Percentiles rank a stretch among this genome's conserved stretches.
phyloP scores from a whole-genome alignment of 2,329 filamentous ascomycete genomes.

The Neopestalotiopsis sp. region DNA sequence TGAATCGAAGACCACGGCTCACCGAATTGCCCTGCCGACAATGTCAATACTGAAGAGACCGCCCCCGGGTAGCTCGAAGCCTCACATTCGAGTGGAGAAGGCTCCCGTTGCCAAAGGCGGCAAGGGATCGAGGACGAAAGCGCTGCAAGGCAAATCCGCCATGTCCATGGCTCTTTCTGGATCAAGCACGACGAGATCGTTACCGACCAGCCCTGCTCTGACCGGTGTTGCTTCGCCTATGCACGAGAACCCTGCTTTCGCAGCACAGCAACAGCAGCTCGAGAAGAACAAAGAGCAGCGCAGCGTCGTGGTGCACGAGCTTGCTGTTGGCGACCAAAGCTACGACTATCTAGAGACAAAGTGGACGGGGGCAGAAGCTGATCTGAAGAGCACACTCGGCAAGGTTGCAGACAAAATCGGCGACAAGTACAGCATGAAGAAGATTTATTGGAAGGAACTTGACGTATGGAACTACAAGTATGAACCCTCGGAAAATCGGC shows the following conservation, averaged over 20 bases:
- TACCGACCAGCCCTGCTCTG: slow-evolving; percentile 62
- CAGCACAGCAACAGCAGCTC: slow-evolving; percentile 56
- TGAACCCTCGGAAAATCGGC: slow-evolving; percentile 55
- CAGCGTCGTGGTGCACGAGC: slow-evolving; percentile 63
- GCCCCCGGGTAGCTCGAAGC: slow-evolving; percentile 21
- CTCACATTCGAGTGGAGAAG: slow-evolving; percentile 29
- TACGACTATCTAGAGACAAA: slow-evolving; percentile 55
- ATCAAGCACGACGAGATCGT: slow-evolving; percentile 44
- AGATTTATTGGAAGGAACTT: slow-evolving; percentile 66
- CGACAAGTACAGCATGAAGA: slow-evolving; percentile 62
- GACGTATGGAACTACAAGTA: slow-evolving; percentile 70
- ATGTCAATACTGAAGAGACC: slow-evolving; percentile 56
- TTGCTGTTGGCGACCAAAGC: slow-evolving; percentile 60
- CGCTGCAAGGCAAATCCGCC: slow-evolving; percentile 39
- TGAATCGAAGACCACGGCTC: slow-evolving; percentile 51
- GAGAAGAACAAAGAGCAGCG: slow-evolving; percentile 61
- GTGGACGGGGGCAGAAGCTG: slow-evolving; percentile 58
- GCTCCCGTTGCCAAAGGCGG: slow-evolving; percentile 32
- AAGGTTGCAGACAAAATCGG: slow-evolving; percentile 60
- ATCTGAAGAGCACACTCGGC: slow-evolving; percentile 58
- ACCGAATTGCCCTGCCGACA: slow-evolving; percentile 54
- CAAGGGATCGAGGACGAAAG: slow-evolving; percentile 31
- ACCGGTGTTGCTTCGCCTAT: slow-evolving; percentile 64
- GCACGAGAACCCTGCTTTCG: slow-evolving; percentile 53
- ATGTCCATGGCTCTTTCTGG: slow-evolving; percentile 51